Evolutionary conservation across 345 rosid genomes (phyloP).

Genomic region (Citrus inodora): DNA sequence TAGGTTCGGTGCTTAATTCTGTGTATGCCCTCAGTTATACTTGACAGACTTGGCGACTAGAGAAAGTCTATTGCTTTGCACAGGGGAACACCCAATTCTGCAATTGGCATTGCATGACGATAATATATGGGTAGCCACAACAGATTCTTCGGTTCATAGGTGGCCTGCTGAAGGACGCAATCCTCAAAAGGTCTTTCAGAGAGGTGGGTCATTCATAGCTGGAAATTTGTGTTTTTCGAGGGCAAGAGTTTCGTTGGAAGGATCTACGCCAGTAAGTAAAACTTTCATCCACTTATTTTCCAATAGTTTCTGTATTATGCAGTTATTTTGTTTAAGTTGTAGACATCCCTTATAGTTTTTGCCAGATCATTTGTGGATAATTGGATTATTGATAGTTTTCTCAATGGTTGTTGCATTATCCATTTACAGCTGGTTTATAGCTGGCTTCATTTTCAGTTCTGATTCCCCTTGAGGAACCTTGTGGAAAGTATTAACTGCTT

Average conservation of each 20-base stretch:
- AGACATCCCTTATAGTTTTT: not conserved
- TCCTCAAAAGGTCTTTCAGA: conserved; percentile 83
- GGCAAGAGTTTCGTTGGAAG: conserved; percentile 96
- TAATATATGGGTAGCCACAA: conserved; percentile 90
- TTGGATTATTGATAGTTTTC: not conserved
- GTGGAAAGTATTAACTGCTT: not conserved
- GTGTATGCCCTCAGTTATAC: conserved; percentile 60
- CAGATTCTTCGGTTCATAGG: conserved; percentile 82
- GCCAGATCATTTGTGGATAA: not conserved
- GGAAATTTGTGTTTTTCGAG: conserved; percentile 96
- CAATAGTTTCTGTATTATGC: not conserved
- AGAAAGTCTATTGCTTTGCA: conserved; percentile 92
- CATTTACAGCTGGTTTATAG: not conserved
- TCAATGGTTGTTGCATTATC: not conserved
- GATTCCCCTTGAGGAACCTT: not conserved
- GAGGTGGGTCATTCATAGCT: conserved; percentile 94
- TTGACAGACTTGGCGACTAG: conserved; percentile 94
- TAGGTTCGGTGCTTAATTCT: conserved; percentile 15
- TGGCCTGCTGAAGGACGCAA: conserved; percentile 91
- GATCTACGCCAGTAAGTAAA: conserved; percentile 78
- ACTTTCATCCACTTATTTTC: not conserved
- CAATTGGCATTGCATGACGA: conserved; percentile 90
- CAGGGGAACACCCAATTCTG: conserved; percentile 81
- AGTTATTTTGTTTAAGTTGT: not conserved
- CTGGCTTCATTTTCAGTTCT: not conserved